Base-by-base conservation (phyloP, 768 basidiomycete genomes). In the Leccinellum albellum region DNA sequence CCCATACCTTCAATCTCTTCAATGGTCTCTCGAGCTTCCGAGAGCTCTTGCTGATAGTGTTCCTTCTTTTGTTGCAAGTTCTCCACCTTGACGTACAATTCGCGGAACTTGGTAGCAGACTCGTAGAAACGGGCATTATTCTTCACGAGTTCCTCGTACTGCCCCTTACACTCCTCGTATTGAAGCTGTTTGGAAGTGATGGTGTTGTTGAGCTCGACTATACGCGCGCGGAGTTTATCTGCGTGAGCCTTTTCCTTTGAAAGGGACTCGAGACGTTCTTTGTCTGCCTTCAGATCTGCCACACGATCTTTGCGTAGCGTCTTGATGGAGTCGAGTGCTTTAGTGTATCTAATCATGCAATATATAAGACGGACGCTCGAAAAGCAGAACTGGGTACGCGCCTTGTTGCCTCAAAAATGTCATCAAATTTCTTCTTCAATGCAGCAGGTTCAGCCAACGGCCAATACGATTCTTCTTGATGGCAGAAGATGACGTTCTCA, bases 401-500 rank as follows among this genome's bases (percentile, higher is more conserved):
- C 94, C 89, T 89, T 20, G 95, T 98, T 4, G 97, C 97, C 73
- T 99, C 97, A 65, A 99, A 98, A 55, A 99, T 99, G 66, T 99
- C 97, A 65, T 99, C 97, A 59, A 99, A 99, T 70, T 98, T 98
- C 81, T 98, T 98, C 80, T 99, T 99, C 35, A 99, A 74, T 0
- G 85, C 82, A 12, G 91, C 76, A 2, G 96, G 91, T 64, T 98
- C 97, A 0, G 94, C 81, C 23, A 99, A 79, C 0, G 97, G 97
- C 97, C 97, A 99, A 66, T 92, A 98, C 0, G 94, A 95, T 53
- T 99, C 97, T 66, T 99, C 97, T 73, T 99, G 97, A 72, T 99
- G 97, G 72, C 97, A 99, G 67, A 99, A 99, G 50, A 99, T 98
- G 66, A 99, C 97, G 68, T 98, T 98, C 65, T 98, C 96, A 23